Evolutionary conservation across 495 filamentous ascomycete species (phyloP).

Genomic region (Tuber aestivum): DNA sequence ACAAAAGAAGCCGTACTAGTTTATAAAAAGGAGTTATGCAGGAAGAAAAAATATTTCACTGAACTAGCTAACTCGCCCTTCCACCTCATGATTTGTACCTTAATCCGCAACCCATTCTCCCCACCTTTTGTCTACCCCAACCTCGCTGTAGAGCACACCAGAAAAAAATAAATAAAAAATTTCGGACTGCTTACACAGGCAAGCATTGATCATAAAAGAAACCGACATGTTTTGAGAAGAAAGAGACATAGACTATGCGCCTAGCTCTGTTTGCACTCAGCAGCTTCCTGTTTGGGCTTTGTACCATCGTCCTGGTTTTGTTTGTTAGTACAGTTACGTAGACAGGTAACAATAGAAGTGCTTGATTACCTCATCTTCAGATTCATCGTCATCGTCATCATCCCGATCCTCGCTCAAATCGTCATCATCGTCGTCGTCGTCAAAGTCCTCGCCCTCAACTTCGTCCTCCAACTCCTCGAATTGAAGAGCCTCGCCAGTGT

Average conservation of each 20-base stretch:
- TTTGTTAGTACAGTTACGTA: constrained; percentile 40
- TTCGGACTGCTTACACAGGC: neutral
- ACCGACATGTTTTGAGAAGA: constrained; percentile 14
- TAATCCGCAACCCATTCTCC: constrained; percentile 19
- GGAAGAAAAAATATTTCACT: constrained; percentile 39
- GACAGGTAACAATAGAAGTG: constrained; percentile 9
- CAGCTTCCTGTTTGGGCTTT: constrained; percentile 97
- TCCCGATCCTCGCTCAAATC: constrained; percentile 80
- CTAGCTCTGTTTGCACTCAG: constrained; percentile 99
- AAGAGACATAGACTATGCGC: constrained; percentile 38
- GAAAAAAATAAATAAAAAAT: neutral
- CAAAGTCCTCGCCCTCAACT: constrained; percentile 71
- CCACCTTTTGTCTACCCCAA: constrained; percentile 29
- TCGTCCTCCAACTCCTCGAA: constrained; percentile 93
- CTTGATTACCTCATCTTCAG: constrained; percentile 81
- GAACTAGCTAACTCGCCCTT: constrained; percentile 33
- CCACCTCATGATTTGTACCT: constrained; percentile 21
- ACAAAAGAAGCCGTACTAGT: constrained; percentile 35
- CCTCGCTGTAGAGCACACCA: constrained; percentile 11
- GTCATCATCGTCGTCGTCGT: constrained; percentile 88
- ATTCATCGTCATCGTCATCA: constrained; percentile 76
- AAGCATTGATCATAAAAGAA: neutral
- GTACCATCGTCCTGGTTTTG: constrained; percentile 72
- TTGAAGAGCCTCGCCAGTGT: constrained; percentile 95
- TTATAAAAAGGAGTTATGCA: constrained; percentile 36